These are phyloP conservation scores for Tetradesmus obliquus DNA, from an alignment of 139 green algal genomes.

Conservation along the genomic window DNA sequence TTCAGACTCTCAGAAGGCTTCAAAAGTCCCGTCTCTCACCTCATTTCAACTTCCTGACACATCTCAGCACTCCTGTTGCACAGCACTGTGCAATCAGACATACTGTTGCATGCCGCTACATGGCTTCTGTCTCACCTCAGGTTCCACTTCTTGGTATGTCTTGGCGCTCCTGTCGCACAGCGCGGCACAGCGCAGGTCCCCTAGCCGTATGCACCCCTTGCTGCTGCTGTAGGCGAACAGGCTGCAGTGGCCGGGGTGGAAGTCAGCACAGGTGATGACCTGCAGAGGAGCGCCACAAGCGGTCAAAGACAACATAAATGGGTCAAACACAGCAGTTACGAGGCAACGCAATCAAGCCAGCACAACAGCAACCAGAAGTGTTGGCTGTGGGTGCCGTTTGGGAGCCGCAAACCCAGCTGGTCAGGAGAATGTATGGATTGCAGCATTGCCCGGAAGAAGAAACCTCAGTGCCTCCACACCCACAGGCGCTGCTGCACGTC, in stretches of 20 bases:
- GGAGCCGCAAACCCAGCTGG: no score
- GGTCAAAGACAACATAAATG: not conserved
- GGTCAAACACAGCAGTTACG: not conserved
- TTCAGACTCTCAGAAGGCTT: no score
- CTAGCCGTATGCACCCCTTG: constrained; percentile 94
- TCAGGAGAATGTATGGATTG: no score
- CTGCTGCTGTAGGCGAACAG: constrained; percentile 93
- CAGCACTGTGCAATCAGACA: not conserved
- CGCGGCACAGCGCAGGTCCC: constrained; percentile 90
- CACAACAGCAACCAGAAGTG: no score
- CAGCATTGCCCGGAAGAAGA: no score
- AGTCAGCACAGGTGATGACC: constrained; percentile 96
- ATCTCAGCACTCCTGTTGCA: no score
- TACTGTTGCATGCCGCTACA: constrained; percentile 47
- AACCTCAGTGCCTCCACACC: no score
- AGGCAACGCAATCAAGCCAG: no score
- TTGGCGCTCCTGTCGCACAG: constrained; percentile 91
- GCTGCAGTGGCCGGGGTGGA: constrained; percentile 92
- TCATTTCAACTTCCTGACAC: no score
- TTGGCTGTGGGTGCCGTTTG: no score
- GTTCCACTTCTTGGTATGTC: constrained; percentile 81
- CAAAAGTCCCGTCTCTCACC: no score
- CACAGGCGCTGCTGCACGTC: no score
- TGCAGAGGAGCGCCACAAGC: not conserved
- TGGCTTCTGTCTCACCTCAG: constrained; percentile 44